Evolutionary conservation across 805 yeast genomes (phyloP), one percentile per base, ranked within the genome.

Genomic region (Candida maris): DNA sequence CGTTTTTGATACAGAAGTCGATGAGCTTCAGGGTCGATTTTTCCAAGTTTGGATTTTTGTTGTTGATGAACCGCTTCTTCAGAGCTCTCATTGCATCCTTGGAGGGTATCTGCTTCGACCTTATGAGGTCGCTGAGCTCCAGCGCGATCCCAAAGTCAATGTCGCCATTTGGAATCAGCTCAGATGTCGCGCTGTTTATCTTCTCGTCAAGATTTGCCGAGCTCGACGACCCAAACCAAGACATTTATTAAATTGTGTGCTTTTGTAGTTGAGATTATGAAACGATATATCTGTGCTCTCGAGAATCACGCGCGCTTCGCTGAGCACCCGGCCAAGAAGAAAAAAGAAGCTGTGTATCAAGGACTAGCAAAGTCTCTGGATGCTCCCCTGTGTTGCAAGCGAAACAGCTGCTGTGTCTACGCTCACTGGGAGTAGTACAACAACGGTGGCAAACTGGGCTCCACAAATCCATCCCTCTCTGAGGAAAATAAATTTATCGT

Each of bases 141-240:
- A 93, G 67, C 10, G 91, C 88, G 20, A 42, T 40, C 3, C 71
- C 70, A 40, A 83, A 64, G 52, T 89, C 96, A 30, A 84, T 70
- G 52, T 89, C 96, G 2, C 97, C 97, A 53, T 82, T 78, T 4
- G 97, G 97, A 30, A 89, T 82, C n/a, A 85, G 67, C 57, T 87
- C 95, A 25, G 89, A 81, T 1, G 96, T 86, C 13, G 96, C 95
- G 44, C 73, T 76, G 37, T 72, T 75, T 25, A 89, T 77, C 48
- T 81, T 75, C 32, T 66, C 70, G 47, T 83, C 93, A 26, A 85
- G 54, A 24, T 64, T 68, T 3, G 61, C 56, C 4, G 60, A 52
- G 24, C 38, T 41, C 5, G 63, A 44, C 9, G 56, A 53, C 14
- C 70, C 59, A 48, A 75, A 75, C 81, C 81, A 75, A 21, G 80